Base-by-base conservation (phyloP, 140 eudicot genomes). In the Senecio squalidus region DNA sequence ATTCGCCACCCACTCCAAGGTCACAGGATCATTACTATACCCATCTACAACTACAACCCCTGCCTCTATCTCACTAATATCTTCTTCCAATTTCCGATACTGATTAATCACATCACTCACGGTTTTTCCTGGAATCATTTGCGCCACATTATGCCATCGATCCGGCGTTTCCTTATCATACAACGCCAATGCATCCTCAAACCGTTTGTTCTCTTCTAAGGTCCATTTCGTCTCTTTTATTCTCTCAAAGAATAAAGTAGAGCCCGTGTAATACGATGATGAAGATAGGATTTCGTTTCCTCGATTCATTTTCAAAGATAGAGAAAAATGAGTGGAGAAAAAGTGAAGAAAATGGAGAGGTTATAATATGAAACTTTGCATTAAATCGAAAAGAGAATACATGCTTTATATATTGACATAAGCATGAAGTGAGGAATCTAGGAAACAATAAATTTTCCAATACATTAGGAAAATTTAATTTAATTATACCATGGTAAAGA, bases 111-210 rank as follows among this genome's bases (percentile, higher is more conserved):
- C 96, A 63, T 88, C 96, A 5, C 18, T 73, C 34, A 76, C 89
- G 0, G 83, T 49, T 57, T 88, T 88, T 6, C 94, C 94, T 0
- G 96, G 94, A 65, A 87, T 70, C 94, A 83, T 67, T 9, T 81
- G 66, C 17, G 96, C 96, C 71, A 88, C 94, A 68, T 84, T 84
- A 66, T 75, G 78, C 96, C 96, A 88, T 29, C 94, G 61, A 54
- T 88, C 96, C 0, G 96, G 96, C 0, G 94, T 88, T 31, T 88
- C 94, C 55, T 81, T 76, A 41, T 88, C 96, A 18, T 58, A 84
- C 49, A 88, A 70, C 2, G 96, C 96, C 2, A 88, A 66, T 4
- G 96, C 96, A 27, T 78, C 80, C 61, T 88, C 96, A 22, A 88
- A 88, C 45, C 28, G 64, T 46, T 88, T 88, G 82, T 88, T 88